A percentile compares a stretch with the other conserved stretches of the same genome.
Evolutionary conservation across 305 asterid species (phyloP).

Genomic region (Fraxinus nigra): DNA sequence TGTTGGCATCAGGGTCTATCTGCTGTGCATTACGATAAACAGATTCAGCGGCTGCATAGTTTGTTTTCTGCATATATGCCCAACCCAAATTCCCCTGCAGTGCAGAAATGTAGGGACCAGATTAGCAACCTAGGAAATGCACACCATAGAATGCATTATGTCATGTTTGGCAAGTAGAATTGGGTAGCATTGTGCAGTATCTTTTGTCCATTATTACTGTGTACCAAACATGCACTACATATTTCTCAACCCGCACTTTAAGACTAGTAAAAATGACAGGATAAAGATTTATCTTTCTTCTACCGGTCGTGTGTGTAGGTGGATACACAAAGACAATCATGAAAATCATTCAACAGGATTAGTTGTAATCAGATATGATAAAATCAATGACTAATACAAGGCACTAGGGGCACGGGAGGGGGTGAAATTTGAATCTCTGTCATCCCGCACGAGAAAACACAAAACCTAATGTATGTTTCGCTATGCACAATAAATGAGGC

Average conservation of each 20-base stretch:
- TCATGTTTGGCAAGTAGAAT: not conserved
- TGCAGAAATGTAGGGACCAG: not conserved
- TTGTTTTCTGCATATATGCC: constrained; percentile 83
- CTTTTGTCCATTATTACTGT: not conserved
- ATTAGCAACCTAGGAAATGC: not conserved
- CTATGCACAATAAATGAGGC: not conserved
- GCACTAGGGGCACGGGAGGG: not conserved
- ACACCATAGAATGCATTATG: not conserved
- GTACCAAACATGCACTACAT: not conserved
- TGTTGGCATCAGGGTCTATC: constrained; percentile 76
- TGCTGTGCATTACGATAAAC: constrained; percentile 70
- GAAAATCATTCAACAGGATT: not conserved
- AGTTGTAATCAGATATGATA: not conserved
- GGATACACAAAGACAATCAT: not conserved
- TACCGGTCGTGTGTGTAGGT: not conserved
- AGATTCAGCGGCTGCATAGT: constrained; percentile 60
- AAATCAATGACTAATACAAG: not conserved
- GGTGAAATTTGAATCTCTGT: not conserved
- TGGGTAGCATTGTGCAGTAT: not conserved
- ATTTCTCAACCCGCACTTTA: not conserved
- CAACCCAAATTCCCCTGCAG: constrained; percentile 87
- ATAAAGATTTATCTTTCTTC: not conserved
- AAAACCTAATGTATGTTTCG: not conserved
- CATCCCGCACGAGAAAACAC: not conserved
- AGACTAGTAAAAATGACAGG: not conserved